phyloP scores from a whole-genome alignment of 768 basidiomycete genomes.

The Xerocomellus chrysenteron region DNA sequence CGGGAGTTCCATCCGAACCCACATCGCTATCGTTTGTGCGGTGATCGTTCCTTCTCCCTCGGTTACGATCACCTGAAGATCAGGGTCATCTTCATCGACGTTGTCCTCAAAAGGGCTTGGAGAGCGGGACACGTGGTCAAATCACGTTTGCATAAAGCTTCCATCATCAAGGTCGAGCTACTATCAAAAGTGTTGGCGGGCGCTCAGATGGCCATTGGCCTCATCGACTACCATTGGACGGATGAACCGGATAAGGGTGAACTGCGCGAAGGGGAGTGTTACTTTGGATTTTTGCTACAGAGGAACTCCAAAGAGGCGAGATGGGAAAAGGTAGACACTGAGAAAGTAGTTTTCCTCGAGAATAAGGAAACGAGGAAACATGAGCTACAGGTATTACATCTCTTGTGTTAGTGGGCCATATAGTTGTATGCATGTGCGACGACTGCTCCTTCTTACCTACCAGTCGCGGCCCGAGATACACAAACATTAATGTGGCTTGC shows the following conservation, averaged over 20 bases:
- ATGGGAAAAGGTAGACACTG: conserved; percentile 3
- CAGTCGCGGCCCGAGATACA: too few species aligned
- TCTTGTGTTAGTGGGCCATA: background rate
- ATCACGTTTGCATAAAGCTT: background rate
- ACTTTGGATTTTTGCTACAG: conserved; percentile 4
- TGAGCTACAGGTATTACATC: background rate
- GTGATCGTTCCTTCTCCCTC: background rate
- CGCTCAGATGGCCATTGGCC: background rate
- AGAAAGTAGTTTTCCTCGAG: conserved; percentile 1
- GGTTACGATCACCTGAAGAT: conserved; percentile 6
- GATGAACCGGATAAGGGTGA: background rate
- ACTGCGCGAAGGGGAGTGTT: background rate
- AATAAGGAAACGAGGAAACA: background rate
- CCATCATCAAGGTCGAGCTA: background rate
- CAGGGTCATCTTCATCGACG: background rate
- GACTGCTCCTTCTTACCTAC: too few species aligned
- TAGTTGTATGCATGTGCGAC: too few species aligned
- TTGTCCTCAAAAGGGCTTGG: background rate
- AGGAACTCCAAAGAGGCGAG: background rate
- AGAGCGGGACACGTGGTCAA: background rate
- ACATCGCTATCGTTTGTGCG: conserved; percentile 2
- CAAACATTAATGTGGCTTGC: too few species aligned
- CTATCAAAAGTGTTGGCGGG: background rate
- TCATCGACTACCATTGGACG: conserved; percentile 7
- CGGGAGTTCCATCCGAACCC: background rate